Evolutionary conservation across 108 stramenopile species (phyloP).

Genomic region (Nitzschia inconspicua): DNA sequence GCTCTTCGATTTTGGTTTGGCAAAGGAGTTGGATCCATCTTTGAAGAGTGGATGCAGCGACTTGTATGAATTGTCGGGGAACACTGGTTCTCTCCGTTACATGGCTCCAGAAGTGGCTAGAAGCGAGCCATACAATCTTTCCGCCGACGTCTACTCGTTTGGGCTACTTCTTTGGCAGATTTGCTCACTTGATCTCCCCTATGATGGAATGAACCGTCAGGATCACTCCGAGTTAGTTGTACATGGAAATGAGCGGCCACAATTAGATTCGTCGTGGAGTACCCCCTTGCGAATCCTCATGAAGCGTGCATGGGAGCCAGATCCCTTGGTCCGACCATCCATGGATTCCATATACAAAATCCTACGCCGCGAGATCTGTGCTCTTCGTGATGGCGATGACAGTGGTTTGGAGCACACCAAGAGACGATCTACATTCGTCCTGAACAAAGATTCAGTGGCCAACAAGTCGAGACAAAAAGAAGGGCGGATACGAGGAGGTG

Average conservation of each 20-base stretch:
- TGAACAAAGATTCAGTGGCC: slow-evolving; percentile 26
- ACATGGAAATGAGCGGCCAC: slow-evolving; percentile 47
- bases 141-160: slow-evolving; percentile 69
- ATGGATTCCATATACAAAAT: slow-evolving; percentile 65
- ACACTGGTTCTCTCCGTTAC: slow-evolving; percentile 78
- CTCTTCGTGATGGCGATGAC: slow-evolving; percentile 52
- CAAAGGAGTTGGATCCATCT: slow-evolving; percentile 48
- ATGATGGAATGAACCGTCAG: slow-evolving; percentile 53
- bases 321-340: slow-evolving; percentile 58
- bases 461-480: slow-evolving; percentile 10
- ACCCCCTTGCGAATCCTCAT: slow-evolving; percentile 59
- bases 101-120: slow-evolving; percentile 65
- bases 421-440: slow-evolving; percentile 52
- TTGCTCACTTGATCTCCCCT: slow-evolving; percentile 54
- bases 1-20: slow-evolving; percentile 62
- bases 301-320: slow-evolving; percentile 64
- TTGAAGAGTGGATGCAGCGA: slow-evolving; percentile 40
- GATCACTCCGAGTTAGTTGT: slow-evolving; percentile 50
- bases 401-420: slow-evolving; percentile 44
- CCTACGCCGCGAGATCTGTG: slow-evolving; percentile 44
- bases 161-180: slow-evolving; percentile 73
- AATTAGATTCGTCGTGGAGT: slow-evolving; percentile 56
- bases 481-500: not conserved
- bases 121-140: slow-evolving; percentile 67
- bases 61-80: slow-evolving; percentile 73